Evolutionary conservation across 1,139 yeast species (phyloP).

Genomic region (Suhomyces atakaporum): DNA sequence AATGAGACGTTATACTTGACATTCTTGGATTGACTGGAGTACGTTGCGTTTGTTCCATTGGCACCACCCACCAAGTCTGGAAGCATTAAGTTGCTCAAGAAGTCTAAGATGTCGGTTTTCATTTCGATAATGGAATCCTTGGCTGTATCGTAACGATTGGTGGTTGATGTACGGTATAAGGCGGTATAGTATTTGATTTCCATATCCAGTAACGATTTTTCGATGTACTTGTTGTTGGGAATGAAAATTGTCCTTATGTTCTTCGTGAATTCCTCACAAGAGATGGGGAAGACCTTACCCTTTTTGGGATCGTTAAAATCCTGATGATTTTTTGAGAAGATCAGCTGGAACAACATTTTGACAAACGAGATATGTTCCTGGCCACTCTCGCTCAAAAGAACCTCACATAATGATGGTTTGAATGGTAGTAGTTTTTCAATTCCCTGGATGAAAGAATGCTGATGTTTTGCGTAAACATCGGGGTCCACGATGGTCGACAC

Average conservation of each 20-base stretch:
- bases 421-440: conserved; percentile 52
- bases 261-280: conserved; percentile 34
- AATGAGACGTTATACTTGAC: conserved; percentile 13
- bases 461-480: conserved; percentile 67
- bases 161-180: conserved; percentile 23
- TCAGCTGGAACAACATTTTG: conserved; percentile 33
- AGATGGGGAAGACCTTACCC: conserved; percentile 18
- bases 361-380: conserved; percentile 30
- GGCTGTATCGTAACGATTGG: conserved; percentile 27
- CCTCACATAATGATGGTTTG: conserved; percentile 47
- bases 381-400: conserved; percentile 25
- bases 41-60: conserved; percentile 28
- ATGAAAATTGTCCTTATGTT: conserved; percentile 34
- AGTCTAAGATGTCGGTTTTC: conserved; percentile 27
- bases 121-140: conserved; percentile 37
- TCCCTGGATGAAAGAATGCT: conserved; percentile 75
- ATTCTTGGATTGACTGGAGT: conserved; percentile 4
- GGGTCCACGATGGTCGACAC: conserved; percentile 57
- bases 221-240: conserved; percentile 36
- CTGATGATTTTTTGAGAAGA: conserved; percentile 22
- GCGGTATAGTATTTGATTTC: conserved; percentile 36
- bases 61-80: conserved; percentile 32
- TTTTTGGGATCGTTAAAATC: conserved; percentile 11
- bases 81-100: conserved; percentile 32
- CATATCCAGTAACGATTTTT: conserved; percentile 28